A percentile compares a stretch with the other conserved stretches of the same genome.
phyloP scores from a whole-genome alignment of 2,329 filamentous ascomycete species.

The Ilyonectria sp. region DNA sequence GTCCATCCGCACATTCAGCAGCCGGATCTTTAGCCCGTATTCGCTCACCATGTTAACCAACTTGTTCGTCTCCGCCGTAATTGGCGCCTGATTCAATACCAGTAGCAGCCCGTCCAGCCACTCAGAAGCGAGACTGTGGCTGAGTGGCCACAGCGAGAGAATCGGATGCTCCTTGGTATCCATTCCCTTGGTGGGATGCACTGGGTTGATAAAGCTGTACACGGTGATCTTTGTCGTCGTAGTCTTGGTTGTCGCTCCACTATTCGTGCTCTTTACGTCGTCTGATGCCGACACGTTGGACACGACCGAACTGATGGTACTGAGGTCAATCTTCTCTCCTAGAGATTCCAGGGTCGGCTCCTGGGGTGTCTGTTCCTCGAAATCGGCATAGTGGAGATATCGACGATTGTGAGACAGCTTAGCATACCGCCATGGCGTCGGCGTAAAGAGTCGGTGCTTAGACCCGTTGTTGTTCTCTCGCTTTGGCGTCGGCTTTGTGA shows the following conservation, averaged over 20 bases:
- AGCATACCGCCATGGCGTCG: constrained; percentile 83
- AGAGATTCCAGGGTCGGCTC: constrained; percentile 82
- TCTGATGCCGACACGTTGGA: constrained; percentile 87
- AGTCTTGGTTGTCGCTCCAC: constrained; percentile 60
- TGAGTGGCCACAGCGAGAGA: constrained; percentile 85
- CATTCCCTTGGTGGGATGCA: constrained; percentile 53
- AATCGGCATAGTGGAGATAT: constrained; percentile 92
- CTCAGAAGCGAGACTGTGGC: constrained; percentile 89
- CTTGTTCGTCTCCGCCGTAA: constrained; percentile 96
- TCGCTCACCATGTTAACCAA: constrained; percentile 88
- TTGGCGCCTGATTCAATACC: constrained; percentile 94
- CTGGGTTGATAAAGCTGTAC: constrained; percentile 75
- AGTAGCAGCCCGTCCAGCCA: constrained; percentile 97
- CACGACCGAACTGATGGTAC: constrained; percentile 90
- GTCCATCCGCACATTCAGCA: constrained; percentile 93
- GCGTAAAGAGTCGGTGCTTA: constrained; percentile 60
- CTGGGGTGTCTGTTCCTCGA: constrained; percentile 73
- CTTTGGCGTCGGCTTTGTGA: constrained; percentile 67
- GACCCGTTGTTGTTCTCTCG: constrained; percentile 54
- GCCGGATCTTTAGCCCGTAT: constrained; percentile 91
- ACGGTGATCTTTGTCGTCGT: constrained; percentile 91
- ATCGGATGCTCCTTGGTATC: constrained; percentile 77
- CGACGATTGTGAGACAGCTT: constrained; percentile 92
- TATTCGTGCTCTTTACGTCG: constrained; percentile 61
- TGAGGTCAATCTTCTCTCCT: constrained; percentile 87